These are phyloP conservation scores for Lentinula detonsa DNA, from an alignment of 768 basidiomycete genomes.

Conservation along the genomic window DNA sequence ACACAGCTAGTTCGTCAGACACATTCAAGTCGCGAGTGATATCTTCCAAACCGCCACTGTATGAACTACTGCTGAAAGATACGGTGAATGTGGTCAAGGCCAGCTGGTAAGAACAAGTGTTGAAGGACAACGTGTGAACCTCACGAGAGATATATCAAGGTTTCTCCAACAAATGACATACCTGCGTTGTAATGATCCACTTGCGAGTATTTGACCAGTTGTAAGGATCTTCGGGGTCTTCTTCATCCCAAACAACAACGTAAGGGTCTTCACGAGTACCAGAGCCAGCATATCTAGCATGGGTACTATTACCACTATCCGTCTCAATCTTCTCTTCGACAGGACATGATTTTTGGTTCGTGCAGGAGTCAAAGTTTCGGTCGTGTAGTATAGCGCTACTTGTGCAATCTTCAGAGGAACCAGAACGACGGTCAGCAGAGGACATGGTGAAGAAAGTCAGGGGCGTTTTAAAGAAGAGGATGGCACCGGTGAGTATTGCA, in stretches of 20 bases:
- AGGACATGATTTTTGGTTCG: background rate
- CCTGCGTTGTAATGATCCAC: constrained; percentile 44
- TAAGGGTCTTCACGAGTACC: constrained; percentile 46
- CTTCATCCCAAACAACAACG: constrained; percentile 46
- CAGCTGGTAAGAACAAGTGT: constrained; percentile 20
- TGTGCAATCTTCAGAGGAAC: background rate
- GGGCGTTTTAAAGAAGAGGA: background rate
- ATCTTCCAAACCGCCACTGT: constrained; percentile 42
- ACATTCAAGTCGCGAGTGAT: constrained; percentile 42
- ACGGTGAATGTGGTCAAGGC: constrained; percentile 51
- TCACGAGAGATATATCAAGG: constrained; percentile 3
- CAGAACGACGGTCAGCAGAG: background rate
- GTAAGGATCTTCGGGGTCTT: constrained; percentile 50
- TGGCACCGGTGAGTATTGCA: background rate
- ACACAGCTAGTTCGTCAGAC: constrained; percentile 45
- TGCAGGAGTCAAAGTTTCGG: background rate
- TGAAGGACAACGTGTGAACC: constrained; percentile 11
- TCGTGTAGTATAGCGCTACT: background rate
- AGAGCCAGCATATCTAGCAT: constrained; percentile 30
- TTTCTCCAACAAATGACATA: constrained; percentile 26
- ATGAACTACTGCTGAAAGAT: constrained; percentile 54
- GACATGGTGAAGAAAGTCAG: background rate
- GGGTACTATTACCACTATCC: background rate
- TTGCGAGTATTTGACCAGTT: constrained; percentile 43
- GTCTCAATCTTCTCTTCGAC: constrained; percentile 1